These are phyloP conservation scores for Neoboletus subvelutipes DNA, from an alignment of 768 basidiomycete genomes.

Conservation along the genomic window DNA sequence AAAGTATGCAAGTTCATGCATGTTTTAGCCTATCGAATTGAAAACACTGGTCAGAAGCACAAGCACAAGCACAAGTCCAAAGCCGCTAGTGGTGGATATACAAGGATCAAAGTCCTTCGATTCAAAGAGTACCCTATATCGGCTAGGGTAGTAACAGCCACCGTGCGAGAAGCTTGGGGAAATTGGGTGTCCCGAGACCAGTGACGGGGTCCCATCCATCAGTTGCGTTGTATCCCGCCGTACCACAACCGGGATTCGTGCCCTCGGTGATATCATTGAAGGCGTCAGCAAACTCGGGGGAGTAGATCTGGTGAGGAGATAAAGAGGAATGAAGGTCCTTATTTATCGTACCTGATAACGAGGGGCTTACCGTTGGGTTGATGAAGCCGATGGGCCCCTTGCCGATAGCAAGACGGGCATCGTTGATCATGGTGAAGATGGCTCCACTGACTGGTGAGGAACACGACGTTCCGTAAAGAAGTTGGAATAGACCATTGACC, in stretches of 20 bases:
- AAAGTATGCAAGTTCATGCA: not conserved
- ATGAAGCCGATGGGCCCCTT: constrained; percentile 31
- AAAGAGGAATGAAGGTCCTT: not conserved
- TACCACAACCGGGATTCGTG: constrained; percentile 45
- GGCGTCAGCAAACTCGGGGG: not conserved
- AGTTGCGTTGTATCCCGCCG: constrained; percentile 34
- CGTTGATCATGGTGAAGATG: constrained; percentile 40
- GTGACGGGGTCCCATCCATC: constrained; percentile 46
- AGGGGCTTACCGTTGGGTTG: constrained; percentile 3
- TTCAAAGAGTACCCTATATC: not conserved
- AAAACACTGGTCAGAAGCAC: not conserved
- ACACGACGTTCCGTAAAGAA: constrained; percentile 35
- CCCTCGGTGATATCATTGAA: constrained; percentile 48
- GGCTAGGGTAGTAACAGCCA: constrained; percentile 32
- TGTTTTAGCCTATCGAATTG: not conserved
- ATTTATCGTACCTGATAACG: not conserved
- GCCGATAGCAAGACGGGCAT: constrained; percentile 33
- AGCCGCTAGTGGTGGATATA: not conserved
- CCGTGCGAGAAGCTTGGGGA: constrained; percentile 38
- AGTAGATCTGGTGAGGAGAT: constrained; percentile 4
- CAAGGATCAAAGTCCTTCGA: not conserved
- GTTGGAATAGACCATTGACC: constrained; percentile 26
- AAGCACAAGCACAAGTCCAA: not conserved
- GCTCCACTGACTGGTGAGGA: constrained; percentile 33
- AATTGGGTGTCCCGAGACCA: constrained; percentile 48